phyloP scores from a whole-genome alignment of 2,329 filamentous ascomycete genomes.

The Aspergillus novoparasiticus region DNA sequence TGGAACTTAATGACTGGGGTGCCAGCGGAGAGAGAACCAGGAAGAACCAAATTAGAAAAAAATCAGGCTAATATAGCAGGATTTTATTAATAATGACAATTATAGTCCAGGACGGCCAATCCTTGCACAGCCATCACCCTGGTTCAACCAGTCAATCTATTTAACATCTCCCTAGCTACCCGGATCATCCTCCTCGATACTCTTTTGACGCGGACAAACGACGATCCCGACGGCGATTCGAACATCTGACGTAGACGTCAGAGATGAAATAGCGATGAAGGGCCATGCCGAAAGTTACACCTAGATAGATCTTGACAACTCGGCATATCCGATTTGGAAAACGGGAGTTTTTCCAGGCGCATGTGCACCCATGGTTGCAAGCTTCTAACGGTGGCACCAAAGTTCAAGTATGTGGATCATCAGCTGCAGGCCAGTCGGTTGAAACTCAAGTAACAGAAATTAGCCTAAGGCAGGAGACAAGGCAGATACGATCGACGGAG shows the following conservation, averaged over 20 bases:
- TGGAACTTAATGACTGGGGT: neutral
- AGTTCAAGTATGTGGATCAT: neutral
- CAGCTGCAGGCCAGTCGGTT: neutral
- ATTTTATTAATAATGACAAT: neutral
- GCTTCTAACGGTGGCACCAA: neutral
- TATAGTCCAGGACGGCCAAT: neutral
- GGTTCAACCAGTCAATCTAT: neutral
- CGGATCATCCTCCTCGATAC: neutral
- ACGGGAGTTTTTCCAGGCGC: neutral
- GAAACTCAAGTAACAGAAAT: neutral
- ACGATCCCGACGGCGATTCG: neutral
- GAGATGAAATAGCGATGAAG: neutral
- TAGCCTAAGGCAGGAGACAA: neutral
- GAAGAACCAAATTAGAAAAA: neutral
- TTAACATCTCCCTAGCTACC: neutral
- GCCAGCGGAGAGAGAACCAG: neutral
- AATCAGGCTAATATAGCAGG: neutral
- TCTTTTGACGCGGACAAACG: neutral
- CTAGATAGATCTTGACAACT: slow-evolving; percentile 1
- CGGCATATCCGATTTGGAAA: neutral
- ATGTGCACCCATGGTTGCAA: neutral
- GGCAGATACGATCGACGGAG: neutral
- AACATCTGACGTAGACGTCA: slow-evolving; percentile 1
- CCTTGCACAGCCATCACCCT: slow-evolving; percentile 1
- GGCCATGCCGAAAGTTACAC: neutral